A percentile compares a stretch with the other conserved stretches of the same genome.
Conservation (phyloP, 352 stramenopile species). For the Globisporangium abappressorium region DNA sequence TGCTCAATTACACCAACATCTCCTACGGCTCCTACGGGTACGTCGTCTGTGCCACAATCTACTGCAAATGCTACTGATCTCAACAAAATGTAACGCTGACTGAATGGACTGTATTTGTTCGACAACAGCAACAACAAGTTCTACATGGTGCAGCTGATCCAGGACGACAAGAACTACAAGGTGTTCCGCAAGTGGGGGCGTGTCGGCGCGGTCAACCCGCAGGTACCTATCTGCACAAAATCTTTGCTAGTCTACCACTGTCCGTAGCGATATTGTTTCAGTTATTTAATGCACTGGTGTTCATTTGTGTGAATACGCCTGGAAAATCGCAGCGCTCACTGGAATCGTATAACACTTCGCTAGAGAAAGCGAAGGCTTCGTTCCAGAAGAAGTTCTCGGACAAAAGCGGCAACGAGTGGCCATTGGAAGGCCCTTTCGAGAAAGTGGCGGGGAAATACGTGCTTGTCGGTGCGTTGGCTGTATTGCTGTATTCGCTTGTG, state of each 20-base stretch:
- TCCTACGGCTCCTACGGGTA: slow-evolving; percentile 52
- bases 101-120: not conserved
- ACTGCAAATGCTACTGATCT: too few relatives aligned
- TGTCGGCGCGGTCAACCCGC: slow-evolving; percentile 59
- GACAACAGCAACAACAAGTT: slow-evolving; percentile 73
- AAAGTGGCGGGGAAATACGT: slow-evolving; percentile 56
- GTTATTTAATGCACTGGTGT: too few relatives aligned
- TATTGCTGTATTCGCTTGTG: not conserved
- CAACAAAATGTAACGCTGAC: not conserved
- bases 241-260: too few relatives aligned
- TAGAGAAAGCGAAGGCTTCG: slow-evolving; percentile 48
- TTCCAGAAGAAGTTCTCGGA: slow-evolving; percentile 64
- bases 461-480: slow-evolving; percentile 44
- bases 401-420: slow-evolving; percentile 71
- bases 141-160: slow-evolving; percentile 69
- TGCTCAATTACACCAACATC: slow-evolving; percentile 69
- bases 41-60: not conserved
- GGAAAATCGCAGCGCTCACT: slow-evolving; percentile 15
- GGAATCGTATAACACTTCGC: slow-evolving; percentile 34
- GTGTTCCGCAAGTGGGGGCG: slow-evolving; percentile 73
- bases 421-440: slow-evolving; percentile 38
- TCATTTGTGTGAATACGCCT: not conserved
- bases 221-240: slow-evolving; percentile 25
- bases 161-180: slow-evolving; percentile 37
- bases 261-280: too few relatives aligned